Evolutionary conservation across 192 early-diverging fungal species (phyloP).

Genomic region (Backusella tarrabulga): DNA sequence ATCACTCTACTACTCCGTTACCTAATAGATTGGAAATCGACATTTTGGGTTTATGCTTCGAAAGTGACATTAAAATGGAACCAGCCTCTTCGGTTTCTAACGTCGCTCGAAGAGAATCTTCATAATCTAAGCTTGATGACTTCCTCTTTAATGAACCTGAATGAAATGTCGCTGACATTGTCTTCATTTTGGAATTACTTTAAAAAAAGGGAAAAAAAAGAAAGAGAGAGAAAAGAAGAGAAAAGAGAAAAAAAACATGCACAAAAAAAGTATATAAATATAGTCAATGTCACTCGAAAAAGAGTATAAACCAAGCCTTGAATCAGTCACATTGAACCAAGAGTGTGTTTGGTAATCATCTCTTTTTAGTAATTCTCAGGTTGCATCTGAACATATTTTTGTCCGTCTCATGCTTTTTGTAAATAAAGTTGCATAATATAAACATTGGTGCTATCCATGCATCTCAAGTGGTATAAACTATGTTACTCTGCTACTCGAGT

Average conservation of each 20-base stretch:
- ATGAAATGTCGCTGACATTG: neutral
- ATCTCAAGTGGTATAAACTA: neutral
- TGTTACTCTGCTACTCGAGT: too few species aligned
- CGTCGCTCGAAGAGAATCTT: neutral
- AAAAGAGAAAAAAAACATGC: neutral
- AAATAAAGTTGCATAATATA: neutral
- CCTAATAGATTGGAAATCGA: neutral
- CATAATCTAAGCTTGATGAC: neutral
- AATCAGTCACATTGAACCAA: neutral
- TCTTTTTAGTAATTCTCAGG: neutral
- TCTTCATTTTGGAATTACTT: neutral
- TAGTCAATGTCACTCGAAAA: neutral
- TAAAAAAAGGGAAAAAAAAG: neutral
- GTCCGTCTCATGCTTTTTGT: neutral
- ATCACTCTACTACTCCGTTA: neutral
- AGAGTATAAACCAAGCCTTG: neutral
- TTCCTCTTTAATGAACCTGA: neutral
- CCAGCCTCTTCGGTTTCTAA: slow-evolving; percentile 21
- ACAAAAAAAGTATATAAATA: slow-evolving; percentile 10
- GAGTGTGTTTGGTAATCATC: neutral
- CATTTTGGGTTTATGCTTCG: slow-evolving; percentile 5
- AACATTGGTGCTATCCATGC: neutral
- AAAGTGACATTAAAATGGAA: slow-evolving; percentile 21
- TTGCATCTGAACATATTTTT: neutral
- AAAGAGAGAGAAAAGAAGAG: neutral